Base-by-base conservation (phyloP, 352 stramenopile genomes). In the Phytophthora pinifolia region DNA sequence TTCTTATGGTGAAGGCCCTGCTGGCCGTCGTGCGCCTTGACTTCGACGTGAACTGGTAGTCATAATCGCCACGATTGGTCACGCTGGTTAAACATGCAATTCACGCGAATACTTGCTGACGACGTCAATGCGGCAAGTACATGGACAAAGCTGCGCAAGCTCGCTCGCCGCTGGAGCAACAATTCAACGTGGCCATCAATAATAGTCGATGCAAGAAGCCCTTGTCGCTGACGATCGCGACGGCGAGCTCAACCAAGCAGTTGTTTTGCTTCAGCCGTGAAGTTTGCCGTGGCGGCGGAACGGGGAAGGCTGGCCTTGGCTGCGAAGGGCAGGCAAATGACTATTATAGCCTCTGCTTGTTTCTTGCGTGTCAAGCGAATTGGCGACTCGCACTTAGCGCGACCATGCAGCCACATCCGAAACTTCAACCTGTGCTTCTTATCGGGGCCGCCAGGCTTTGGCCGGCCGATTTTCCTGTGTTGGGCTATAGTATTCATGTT, bases 301-400 rank as follows among this genome's bases (percentile, higher is more conserved):
- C 6, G 12, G 6, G n/a, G 20, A 12, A 35, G 2, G 12, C 3
- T 14, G 6, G 31, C 38, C 17, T 13, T 20, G 30, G 29, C 37
- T 46, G 15, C 32, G 20, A 42, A 41, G 45, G 20, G 22, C 22
- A 6, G 22, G 22, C 22, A 27, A 27, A 27, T 27, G 4, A 4
- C n/a, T 15, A 7, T 3, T 25, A 9, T 1, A 9, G 8, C 25
- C 6, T 2, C 42, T 8, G 12, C 14, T 9, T 5, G 42, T 4
- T 39, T 39, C 45, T 67, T 70, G 62, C 62, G 62, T 54, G 35
- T 70, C 62, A 42, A n/a, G 3, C 37, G 62, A 68, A 55, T 54
- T 48, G 20, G 4, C 12, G 6, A 56, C 18, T 64, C 60, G 60
- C 17, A 68, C 60, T 68, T 68, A 45, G 34, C n/a, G 30, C 6